Evolutionary conservation across 2,329 filamentous ascomycete genomes (phyloP), one percentile per base, ranked within the genome.

Genomic region (Aspergillus awamori): DNA sequence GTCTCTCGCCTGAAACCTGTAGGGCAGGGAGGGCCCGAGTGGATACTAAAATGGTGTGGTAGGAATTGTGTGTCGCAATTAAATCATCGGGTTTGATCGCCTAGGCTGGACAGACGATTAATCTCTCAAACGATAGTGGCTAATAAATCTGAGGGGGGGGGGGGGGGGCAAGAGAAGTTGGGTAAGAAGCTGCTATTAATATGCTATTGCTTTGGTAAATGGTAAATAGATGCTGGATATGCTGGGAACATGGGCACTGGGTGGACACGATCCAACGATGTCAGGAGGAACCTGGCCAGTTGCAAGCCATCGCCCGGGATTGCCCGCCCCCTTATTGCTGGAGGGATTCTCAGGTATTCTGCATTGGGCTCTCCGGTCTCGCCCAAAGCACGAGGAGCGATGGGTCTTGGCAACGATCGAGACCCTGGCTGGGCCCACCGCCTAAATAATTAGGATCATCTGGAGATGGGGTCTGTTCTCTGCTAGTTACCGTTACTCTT

Each of bases 341-440:
- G 24, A 49, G 43, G 26, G 6, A 26, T 7, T 26, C 26, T 7
- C 26, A 26, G 13, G 11, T 15, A 10, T 36, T 36, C 28, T 30
- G 28, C 28, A 10, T 49, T 43, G 39, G 41, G 53, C 41, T 45
- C 30, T 54, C 39, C 38, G 22, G 38, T 30, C 61, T 45, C 53
- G 48, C n/a, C 53, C 48, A 41, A 36, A 36, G 52, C 53, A 63
- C 48, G 41, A 56, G 53, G 43, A 39, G 26, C 52, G 24, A 33
- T 20, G 28, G 53, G 58, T 38, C 64, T 66, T 58, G 63, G 60
- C 64, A 57, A 58, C 54, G 63, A 65, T 67, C 63, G 65, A 67
- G 65, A 67, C 65, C 63, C 63, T 65, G 59, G 43, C 41, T 36
- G 49, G 57, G 39, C 56, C 63, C 59, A 65, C 63, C 30, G 38